These are phyloP conservation scores for Geotrichum siamense DNA, from an alignment of 1,139 yeast species.

Conservation along the genomic window DNA sequence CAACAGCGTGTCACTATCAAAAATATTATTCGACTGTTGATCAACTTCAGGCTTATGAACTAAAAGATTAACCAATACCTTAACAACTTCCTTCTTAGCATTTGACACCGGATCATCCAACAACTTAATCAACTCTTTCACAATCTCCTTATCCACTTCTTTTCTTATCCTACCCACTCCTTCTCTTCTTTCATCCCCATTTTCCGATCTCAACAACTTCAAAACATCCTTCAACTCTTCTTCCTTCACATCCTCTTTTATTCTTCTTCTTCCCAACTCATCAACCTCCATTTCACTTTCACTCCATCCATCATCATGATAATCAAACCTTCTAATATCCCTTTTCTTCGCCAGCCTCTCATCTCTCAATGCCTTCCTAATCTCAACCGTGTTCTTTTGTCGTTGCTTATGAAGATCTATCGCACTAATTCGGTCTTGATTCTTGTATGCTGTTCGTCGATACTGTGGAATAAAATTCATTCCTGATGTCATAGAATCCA, in stretches of 20 bases:
- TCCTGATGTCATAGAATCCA: conserved; percentile 79
- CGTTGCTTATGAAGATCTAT: conserved; percentile 97
- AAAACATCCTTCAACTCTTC: conserved; percentile 82
- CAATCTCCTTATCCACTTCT: conserved; percentile 87
- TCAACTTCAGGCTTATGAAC: conserved; percentile 76
- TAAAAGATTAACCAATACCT: conserved; percentile 98
- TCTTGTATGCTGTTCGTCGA: conserved; percentile 93
- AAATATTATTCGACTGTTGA: too few species aligned
- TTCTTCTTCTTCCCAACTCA: conserved; percentile 34
- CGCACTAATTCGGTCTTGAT: conserved; percentile 87
- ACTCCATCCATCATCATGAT: conserved; percentile 42
- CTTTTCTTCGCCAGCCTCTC: conserved; percentile 92
- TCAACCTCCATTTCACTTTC: conserved; percentile 34
- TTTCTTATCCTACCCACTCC: conserved; percentile 94
- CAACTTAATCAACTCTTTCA: conserved; percentile 81
- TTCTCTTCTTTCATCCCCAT: conserved; percentile 72
- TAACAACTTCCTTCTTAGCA: conserved; percentile 95
- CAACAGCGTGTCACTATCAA: too few species aligned
- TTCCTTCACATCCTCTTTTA: too few species aligned
- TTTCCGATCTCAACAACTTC: conserved; percentile 67
- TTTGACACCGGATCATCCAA: conserved; percentile 73
- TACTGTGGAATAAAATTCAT: conserved; percentile 92
- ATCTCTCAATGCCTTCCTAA: conserved; percentile 93
- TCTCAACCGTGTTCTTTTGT: conserved; percentile 94
- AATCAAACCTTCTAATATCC: conserved; percentile 49